These are phyloP conservation scores for Leccinum uliginosum DNA, from an alignment of 768 basidiomycete species.

Conservation along the genomic window DNA sequence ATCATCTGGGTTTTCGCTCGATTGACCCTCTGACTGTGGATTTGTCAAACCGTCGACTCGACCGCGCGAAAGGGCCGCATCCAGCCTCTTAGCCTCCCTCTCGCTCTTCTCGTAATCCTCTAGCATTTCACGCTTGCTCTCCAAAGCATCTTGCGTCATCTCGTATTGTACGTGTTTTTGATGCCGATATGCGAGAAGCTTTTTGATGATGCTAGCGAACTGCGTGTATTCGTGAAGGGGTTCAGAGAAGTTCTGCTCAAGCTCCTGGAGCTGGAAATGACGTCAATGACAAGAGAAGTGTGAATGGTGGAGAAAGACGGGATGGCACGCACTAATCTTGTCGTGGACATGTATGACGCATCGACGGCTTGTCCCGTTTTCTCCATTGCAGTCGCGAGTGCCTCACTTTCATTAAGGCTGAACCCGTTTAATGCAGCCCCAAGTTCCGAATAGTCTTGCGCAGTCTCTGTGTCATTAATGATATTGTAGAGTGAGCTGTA, in stretches of 20 bases:
- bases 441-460: conserved; percentile 86
- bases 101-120: conserved; percentile 93
- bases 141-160: conserved; percentile 90
- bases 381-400: conserved; percentile 81
- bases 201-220: conserved; percentile 93
- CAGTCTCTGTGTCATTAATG: conserved; percentile 48
- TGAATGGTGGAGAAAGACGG: conserved; percentile 1
- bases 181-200: conserved; percentile 89
- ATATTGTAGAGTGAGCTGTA: conserved; percentile 2
- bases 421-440: conserved; percentile 92
- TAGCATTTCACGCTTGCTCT: conserved; percentile 76
- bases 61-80: conserved; percentile 75
- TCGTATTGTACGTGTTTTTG: conserved; percentile 98
- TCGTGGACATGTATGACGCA: conserved; percentile 88
- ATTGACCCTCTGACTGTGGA: conserved; percentile 27
- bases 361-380: conserved; percentile 97
- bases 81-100: conserved; percentile 81
- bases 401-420: conserved; percentile 77
- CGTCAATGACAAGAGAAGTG: conserved; percentile 5
- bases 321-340: conserved; percentile 64
- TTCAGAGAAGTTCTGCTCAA: conserved; percentile 94
- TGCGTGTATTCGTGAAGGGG: conserved; percentile 95
- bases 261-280: conserved; percentile 71
- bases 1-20: conserved; percentile 36
- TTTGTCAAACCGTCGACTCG: conserved; percentile 31